Percentiles rank a stretch among this genome's conserved stretches.
These are phyloP conservation scores for Mycena vulgaris DNA, from an alignment of 768 basidiomycete genomes.

Conservation along the genomic window DNA sequence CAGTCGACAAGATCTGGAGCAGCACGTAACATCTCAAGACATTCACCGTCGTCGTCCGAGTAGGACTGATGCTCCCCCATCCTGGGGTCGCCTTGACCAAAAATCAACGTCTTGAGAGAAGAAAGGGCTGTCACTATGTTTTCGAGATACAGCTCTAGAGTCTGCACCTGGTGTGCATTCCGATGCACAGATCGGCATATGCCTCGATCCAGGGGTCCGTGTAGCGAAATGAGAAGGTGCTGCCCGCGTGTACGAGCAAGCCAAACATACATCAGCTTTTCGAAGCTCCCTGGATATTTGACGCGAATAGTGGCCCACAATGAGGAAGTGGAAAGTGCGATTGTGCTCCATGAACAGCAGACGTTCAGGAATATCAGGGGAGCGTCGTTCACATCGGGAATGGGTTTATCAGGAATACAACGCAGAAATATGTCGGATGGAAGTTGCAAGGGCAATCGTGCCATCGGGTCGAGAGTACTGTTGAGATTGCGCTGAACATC, in stretches of 20 bases:
- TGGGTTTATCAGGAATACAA: not conserved
- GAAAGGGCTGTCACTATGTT: not conserved
- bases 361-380: not conserved
- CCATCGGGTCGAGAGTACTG: not conserved
- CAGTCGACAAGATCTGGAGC: not conserved
- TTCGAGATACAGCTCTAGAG: not conserved
- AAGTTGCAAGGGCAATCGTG: not conserved
- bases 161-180: not conserved
- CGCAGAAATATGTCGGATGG: too few species aligned
- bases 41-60: not conserved
- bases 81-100: not conserved
- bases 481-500: slow-evolving; percentile 3
- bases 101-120: not conserved
- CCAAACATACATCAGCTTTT: too few species aligned
- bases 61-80: too few species aligned
- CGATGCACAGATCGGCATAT: too few species aligned
- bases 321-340: not conserved
- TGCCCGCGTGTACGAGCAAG: too few species aligned
- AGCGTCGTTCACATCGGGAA: not conserved
- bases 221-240: too few species aligned
- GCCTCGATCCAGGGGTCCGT: too few species aligned
- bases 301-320: slow-evolving; percentile 2
- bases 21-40: not conserved
- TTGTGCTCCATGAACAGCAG: slow-evolving; percentile 4
- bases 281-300: not conserved